Conservation (phyloP, 2,329 filamentous ascomycete species). For the Fusarium sublunatum region DNA sequence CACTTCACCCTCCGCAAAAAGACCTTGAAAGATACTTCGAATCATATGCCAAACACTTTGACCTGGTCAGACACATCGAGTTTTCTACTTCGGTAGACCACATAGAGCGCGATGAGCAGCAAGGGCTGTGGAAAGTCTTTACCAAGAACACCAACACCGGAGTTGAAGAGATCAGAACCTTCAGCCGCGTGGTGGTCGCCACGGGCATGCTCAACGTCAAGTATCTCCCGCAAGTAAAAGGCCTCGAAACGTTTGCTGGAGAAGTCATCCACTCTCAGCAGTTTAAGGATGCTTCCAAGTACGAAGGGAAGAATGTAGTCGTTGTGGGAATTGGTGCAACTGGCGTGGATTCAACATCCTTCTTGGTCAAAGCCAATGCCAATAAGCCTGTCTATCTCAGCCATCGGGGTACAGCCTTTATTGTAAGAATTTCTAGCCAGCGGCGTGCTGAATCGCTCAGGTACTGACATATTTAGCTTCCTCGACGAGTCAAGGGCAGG, state of each 20-base stretch:
- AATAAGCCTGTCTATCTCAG: conserved; percentile 55
- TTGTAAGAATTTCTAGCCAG: conserved; percentile 30
- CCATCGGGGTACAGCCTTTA: conserved; percentile 51
- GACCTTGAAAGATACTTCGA: conserved; percentile 50
- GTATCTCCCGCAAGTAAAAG: conserved; percentile 52
- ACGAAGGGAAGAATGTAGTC: conserved; percentile 57
- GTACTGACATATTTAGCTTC: conserved; percentile 35
- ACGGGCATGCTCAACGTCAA: conserved; percentile 50
- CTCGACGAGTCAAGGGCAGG: conserved; percentile 47
- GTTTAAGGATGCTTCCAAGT: conserved; percentile 50
- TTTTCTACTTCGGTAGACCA: conserved; percentile 45
- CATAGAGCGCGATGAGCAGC: conserved; percentile 44
- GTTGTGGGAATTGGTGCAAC: conserved; percentile 59
- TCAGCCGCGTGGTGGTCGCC: conserved; percentile 54
- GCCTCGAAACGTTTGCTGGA: conserved; percentile 54
- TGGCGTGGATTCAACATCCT: conserved; percentile 47
- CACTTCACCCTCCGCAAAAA: conserved; percentile 43
- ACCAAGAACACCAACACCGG: conserved; percentile 42
- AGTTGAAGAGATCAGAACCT: conserved; percentile 32
- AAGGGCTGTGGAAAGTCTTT: conserved; percentile 46
- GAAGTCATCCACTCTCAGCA: conserved; percentile 54
- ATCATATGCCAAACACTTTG: conserved; percentile 49
- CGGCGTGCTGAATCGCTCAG: too few species aligned
- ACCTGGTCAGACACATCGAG: conserved; percentile 43
- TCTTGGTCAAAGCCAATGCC: conserved; percentile 47